phyloP scores from a whole-genome alignment of 768 basidiomycete species.

The Boletus tylopilopsis region DNA sequence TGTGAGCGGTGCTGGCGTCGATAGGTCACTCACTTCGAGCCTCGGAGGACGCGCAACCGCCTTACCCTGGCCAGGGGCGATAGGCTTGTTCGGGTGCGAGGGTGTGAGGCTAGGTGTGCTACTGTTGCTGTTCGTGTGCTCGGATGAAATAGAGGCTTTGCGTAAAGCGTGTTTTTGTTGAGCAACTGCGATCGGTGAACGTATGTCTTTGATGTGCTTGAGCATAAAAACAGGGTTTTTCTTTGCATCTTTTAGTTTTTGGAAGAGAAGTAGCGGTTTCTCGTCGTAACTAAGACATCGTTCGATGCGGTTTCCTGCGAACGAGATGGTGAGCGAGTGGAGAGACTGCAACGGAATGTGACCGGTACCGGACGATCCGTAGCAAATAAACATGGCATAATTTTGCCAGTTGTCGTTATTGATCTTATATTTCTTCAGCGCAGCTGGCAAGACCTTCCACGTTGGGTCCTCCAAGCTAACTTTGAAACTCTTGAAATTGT shows the following conservation, averaged over 20 bases:
- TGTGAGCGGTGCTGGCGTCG: slow-evolving; percentile 50
- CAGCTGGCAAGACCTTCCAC: slow-evolving; percentile 97
- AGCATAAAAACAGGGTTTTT: slow-evolving; percentile 99
- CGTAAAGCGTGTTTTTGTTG: slow-evolving; percentile 93
- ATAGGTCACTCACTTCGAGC: slow-evolving; percentile 65
- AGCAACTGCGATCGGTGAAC: slow-evolving; percentile 94
- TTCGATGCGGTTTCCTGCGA: slow-evolving; percentile 71
- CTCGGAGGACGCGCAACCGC: slow-evolving; percentile 56
- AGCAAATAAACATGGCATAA: slow-evolving; percentile 99
- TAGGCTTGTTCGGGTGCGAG: slow-evolving; percentile 22
- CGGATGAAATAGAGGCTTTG: slow-evolving; percentile 54
- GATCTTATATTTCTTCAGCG: slow-evolving; percentile 98
- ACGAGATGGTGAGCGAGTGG: background rate
- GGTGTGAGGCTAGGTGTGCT: slow-evolving; percentile 19
- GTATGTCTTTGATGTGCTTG: slow-evolving; percentile 90
- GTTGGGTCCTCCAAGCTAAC: slow-evolving; percentile 97
- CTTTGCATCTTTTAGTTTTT: slow-evolving; percentile 93
- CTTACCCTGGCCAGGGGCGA: slow-evolving; percentile 29
- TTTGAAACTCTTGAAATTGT: slow-evolving; percentile 92
- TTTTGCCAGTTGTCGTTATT: slow-evolving; percentile 98
- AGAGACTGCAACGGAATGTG: background rate
- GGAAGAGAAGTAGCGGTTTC: slow-evolving; percentile 94
- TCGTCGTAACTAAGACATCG: slow-evolving; percentile 97
- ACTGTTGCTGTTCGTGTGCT: slow-evolving; percentile 16
- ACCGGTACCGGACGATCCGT: slow-evolving; percentile 76